A percentile compares a stretch with the other conserved stretches of the same genome.
Conservation (phyloP, 108 stramenopile species). For the Fistulifera pelliculosa region DNA sequence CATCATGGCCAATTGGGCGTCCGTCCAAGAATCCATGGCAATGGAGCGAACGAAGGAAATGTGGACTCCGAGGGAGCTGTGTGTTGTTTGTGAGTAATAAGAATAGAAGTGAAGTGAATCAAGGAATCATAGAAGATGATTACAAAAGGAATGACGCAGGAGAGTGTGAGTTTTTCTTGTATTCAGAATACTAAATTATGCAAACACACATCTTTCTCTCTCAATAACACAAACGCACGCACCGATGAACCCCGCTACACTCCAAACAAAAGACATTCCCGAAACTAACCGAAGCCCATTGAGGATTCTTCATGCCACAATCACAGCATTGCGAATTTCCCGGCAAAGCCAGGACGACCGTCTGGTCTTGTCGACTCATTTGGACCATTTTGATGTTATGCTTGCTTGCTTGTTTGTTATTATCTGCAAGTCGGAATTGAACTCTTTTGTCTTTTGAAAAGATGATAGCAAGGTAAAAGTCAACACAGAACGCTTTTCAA, state of each 20-base stretch:
- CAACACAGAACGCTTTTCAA: too few species aligned
- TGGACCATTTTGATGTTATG: constrained; percentile 54
- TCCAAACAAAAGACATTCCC: constrained; percentile 96
- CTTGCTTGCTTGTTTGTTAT: too few species aligned
- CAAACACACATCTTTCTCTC: too few species aligned
- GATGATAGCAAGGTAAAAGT: too few species aligned
- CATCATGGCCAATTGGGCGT: constrained; percentile 70
- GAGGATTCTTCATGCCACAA: constrained; percentile 92
- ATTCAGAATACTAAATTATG: too few species aligned
- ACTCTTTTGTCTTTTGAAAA: too few species aligned
- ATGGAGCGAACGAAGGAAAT: constrained; percentile 94
- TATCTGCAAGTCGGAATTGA: too few species aligned
- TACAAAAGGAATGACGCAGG: too few species aligned
- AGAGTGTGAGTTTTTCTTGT: too few species aligned
- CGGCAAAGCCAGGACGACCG: constrained; percentile 66
- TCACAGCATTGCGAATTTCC: constrained; percentile 87
- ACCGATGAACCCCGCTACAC: constrained; percentile 94
- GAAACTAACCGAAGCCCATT: constrained; percentile 94
- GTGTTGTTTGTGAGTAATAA: background rate
- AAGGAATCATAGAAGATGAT: too few species aligned
- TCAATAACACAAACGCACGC: constrained; percentile 19
- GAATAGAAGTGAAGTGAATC: too few species aligned
- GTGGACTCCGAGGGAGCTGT: constrained; percentile 89
- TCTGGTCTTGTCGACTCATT: constrained; percentile 74
- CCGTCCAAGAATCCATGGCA: constrained; percentile 98